These are phyloP conservation scores for Xylaria castorea DNA, from an alignment of 495 filamentous ascomycete species.

Conservation along the genomic window DNA sequence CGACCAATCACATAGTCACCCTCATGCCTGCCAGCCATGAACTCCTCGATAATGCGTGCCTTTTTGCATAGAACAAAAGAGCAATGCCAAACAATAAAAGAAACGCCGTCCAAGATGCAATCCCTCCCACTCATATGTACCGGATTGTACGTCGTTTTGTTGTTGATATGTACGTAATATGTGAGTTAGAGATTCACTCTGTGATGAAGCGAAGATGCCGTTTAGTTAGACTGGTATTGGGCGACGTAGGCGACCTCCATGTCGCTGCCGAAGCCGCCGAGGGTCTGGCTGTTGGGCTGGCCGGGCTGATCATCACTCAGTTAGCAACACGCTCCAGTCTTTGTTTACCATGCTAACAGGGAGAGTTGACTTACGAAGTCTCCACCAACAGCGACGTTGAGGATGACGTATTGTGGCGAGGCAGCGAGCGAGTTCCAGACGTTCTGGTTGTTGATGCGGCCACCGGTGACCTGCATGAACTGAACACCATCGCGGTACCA, in stretches of 20 bases:
- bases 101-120: constrained; percentile 11
- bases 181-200: constrained; percentile 3
- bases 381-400: constrained; percentile 61
- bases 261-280: constrained; percentile 49
- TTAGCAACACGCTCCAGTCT: constrained; percentile 8
- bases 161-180: background rate
- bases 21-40: background rate
- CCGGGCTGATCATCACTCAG: constrained; percentile 43
- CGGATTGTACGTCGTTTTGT: background rate
- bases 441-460: constrained; percentile 40
- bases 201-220: background rate
- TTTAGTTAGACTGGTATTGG: constrained; percentile 39
- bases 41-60: constrained; percentile 13
- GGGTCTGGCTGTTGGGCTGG: constrained; percentile 46
- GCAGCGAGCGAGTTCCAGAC: constrained; percentile 50
- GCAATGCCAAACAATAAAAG: background rate
- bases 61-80: constrained; percentile 1
- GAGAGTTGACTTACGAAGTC: constrained; percentile 49
- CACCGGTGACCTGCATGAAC: constrained; percentile 50
- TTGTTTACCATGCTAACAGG: background rate
- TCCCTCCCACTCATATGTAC: constrained; percentile 4
- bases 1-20: background rate
- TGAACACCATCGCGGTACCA: constrained; percentile 55
- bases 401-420: constrained; percentile 50
- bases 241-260: constrained; percentile 58